These are phyloP conservation scores for Trypanosomatidae sp. DNA, from an alignment of 208 protist species.

Conservation along the genomic window DNA sequence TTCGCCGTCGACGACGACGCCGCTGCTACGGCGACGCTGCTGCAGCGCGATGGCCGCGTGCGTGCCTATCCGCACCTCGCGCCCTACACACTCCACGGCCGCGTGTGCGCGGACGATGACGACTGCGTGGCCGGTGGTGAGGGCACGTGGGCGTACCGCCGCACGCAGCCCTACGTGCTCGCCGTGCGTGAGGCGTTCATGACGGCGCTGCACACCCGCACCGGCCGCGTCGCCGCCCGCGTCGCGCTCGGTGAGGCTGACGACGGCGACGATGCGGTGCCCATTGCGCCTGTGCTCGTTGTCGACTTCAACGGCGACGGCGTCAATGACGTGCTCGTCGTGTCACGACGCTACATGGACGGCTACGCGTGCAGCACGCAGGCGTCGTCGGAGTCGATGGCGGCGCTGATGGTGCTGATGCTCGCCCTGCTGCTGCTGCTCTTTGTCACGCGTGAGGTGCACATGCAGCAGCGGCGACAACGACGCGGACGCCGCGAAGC, in stretches of 20 bases:
- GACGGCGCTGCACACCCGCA: slow-evolving; percentile 38
- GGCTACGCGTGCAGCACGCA: slow-evolving; percentile 48
- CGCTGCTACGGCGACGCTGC: no score
- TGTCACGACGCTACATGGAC: slow-evolving; percentile 43
- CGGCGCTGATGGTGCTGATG: slow-evolving; percentile 59
- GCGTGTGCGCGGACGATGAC: slow-evolving; percentile 24
- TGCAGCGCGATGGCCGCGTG: slow-evolving; percentile 9
- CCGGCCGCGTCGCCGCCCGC: slow-evolving; percentile 42
- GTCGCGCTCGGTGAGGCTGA: slow-evolving; percentile 27
- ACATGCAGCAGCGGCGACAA: no score
- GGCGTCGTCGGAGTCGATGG: slow-evolving; percentile 50
- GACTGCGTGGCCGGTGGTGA: slow-evolving; percentile 24
- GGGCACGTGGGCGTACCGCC: no score
- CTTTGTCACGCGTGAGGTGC: slow-evolving; percentile 38
- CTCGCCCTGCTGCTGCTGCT: slow-evolving; percentile 55
- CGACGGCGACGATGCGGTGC: no score
- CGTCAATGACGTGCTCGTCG: slow-evolving; percentile 77
- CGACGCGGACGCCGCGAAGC: no score
- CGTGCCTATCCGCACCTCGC: slow-evolving; percentile 53
- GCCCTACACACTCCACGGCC: slow-evolving; percentile 45
- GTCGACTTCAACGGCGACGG: slow-evolving; percentile 83
- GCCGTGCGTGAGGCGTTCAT: slow-evolving; percentile 61
- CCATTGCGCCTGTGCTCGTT: slow-evolving; percentile 62
- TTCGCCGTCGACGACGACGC: no score
- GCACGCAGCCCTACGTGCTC: no score